phyloP scores from a whole-genome alignment of 495 filamentous ascomycete species.

The Tetracladium setigerum region DNA sequence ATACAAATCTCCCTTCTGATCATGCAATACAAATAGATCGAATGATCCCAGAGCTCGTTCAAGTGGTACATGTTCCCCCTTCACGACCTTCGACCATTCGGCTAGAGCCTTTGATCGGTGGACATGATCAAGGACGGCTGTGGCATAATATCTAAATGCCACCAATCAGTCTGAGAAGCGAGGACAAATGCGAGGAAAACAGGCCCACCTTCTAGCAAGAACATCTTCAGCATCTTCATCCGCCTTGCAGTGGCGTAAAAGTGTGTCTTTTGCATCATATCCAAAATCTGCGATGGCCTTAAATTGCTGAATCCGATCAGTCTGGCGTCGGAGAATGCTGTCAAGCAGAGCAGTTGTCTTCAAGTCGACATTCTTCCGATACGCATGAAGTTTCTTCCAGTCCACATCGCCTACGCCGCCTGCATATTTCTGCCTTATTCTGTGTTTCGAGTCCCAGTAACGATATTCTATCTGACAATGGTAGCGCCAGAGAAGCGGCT shows the following conservation, averaged over 20 bases:
- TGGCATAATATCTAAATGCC: slow-evolving; percentile 59
- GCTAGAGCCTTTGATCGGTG: slow-evolving; percentile 72
- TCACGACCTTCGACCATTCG: slow-evolving; percentile 57
- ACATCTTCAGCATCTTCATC: slow-evolving; percentile 61
- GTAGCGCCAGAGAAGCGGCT: slow-evolving; percentile 70
- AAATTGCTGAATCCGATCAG: slow-evolving; percentile 59
- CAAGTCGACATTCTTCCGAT: slow-evolving; percentile 46
- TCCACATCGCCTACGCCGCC: slow-evolving; percentile 46
- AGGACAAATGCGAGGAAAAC: background rate
- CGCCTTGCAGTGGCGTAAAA: slow-evolving; percentile 56
- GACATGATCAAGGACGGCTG: slow-evolving; percentile 65
- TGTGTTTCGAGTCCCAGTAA: slow-evolving; percentile 67
- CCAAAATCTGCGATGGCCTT: slow-evolving; percentile 62
- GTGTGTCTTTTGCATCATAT: slow-evolving; percentile 82
- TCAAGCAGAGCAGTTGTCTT: slow-evolving; percentile 54
- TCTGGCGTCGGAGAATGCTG: slow-evolving; percentile 59
- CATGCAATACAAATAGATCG: slow-evolving; percentile 78
- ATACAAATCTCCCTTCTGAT: slow-evolving; percentile 60
- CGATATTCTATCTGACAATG: slow-evolving; percentile 60
- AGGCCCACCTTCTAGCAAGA: slow-evolving; percentile 65
- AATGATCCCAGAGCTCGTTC: slow-evolving; percentile 74
- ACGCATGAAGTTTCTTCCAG: slow-evolving; percentile 70
- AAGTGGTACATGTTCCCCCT: slow-evolving; percentile 47
- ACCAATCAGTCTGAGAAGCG: background rate
- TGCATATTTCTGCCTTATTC: slow-evolving; percentile 47